These are phyloP conservation scores for Pseudoperonospora humuli DNA, from an alignment of 352 stramenopile species.

Conservation along the genomic window DNA sequence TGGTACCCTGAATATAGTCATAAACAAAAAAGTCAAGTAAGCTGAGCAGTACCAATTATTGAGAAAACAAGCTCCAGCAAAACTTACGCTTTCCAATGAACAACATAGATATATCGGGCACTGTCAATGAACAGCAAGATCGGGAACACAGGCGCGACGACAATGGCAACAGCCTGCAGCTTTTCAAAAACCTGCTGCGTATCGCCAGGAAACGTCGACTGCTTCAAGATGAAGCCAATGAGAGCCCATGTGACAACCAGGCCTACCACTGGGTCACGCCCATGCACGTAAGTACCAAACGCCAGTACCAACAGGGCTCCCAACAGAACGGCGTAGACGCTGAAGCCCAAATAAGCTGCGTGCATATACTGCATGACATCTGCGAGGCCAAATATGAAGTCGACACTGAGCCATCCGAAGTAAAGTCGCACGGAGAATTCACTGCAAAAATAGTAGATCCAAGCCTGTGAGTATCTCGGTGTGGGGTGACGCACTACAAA, in stretches of 20 bases:
- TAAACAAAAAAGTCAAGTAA: not conserved
- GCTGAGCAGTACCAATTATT: not conserved
- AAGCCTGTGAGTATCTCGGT: conserved; percentile 31
- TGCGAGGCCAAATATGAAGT: conserved; percentile 33
- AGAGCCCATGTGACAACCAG: conserved; percentile 43
- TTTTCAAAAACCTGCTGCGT: conserved; percentile 41
- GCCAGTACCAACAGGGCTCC: conserved; percentile 34
- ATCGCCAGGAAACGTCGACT: conserved; percentile 28
- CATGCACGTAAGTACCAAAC: conserved; percentile 42
- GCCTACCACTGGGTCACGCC: conserved; percentile 37
- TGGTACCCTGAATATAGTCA: conserved; percentile 6
- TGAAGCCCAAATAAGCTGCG: conserved; percentile 35
- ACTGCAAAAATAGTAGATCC: conserved; percentile 48
- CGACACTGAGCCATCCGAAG: conserved; percentile 48
- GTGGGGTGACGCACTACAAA: conserved; percentile 44
- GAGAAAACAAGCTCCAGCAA: not conserved
- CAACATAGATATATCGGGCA: conserved; percentile 35
- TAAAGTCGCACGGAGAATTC: conserved; percentile 52
- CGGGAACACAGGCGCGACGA: conserved; percentile 40
- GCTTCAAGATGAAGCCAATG: conserved; percentile 31
- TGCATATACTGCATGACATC: conserved; percentile 45
- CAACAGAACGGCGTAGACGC: conserved; percentile 37
- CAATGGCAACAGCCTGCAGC: conserved; percentile 34
- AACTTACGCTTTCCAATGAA: conserved; percentile 44
- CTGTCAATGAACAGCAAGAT: conserved; percentile 36